Evolutionary conservation across 805 yeast genomes (phyloP).

Genomic region (Lipomyces yamanashiensis): DNA sequence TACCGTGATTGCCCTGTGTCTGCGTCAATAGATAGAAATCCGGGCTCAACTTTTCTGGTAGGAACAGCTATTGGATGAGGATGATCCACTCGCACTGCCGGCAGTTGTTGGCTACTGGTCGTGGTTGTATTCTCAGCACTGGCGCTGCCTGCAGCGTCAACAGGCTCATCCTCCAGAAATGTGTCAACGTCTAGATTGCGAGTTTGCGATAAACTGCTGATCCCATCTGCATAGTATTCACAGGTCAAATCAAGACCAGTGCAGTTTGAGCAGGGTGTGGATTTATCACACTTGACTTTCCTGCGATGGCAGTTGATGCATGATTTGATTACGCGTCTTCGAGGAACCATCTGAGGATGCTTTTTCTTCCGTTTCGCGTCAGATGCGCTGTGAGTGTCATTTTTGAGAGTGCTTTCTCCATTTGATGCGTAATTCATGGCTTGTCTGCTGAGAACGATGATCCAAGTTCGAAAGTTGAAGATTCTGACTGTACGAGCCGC

Average conservation of each 20-base stretch:
- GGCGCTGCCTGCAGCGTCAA: neutral
- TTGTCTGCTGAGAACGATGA: neutral
- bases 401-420: neutral
- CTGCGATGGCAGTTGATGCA: slow-evolving; percentile 27
- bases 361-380: slow-evolving; percentile 10
- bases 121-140: too few relatives aligned
- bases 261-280: slow-evolving; percentile 26
- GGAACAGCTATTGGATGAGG: slow-evolving; percentile 3
- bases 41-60: slow-evolving; percentile 17
- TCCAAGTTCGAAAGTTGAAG: too few relatives aligned
- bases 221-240: slow-evolving; percentile 12
- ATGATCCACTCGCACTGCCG: neutral
- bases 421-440: neutral
- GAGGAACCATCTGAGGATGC: slow-evolving; percentile 19
- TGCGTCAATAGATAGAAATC: slow-evolving; percentile 23
- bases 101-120: too few relatives aligned
- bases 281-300: slow-evolving; percentile 28
- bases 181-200: neutral
- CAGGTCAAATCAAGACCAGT: slow-evolving; percentile 17
- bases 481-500: too few relatives aligned
- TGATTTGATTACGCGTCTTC: slow-evolving; percentile 16
- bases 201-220: neutral
- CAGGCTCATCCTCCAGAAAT: neutral
- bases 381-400: neutral
- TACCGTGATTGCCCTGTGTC: slow-evolving; percentile 24